These are phyloP conservation scores for Zanthoxylum bungeanum DNA, from an alignment of 345 rosid species.

Conservation along the genomic window DNA sequence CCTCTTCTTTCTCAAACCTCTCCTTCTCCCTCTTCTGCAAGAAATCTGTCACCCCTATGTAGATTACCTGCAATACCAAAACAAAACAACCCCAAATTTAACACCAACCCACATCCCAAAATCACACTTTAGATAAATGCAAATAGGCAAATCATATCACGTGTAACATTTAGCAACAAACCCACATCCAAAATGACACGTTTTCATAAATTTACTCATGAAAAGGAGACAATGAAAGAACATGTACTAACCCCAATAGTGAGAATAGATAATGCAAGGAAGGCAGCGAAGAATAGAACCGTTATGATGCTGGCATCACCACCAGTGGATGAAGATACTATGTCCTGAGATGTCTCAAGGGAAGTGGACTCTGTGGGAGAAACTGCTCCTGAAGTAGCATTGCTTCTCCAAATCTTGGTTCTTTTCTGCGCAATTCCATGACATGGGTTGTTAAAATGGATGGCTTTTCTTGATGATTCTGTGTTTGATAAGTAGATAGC, in stretches of 20 bases:
- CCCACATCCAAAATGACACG: constrained; percentile 25
- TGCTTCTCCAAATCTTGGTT: constrained; percentile 35
- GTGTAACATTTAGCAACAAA: no score
- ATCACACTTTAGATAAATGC: constrained; percentile 16
- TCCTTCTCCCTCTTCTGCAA: constrained; percentile 69
- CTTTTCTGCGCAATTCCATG: constrained; percentile 14
- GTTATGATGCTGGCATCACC: constrained; percentile 50
- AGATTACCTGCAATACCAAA: constrained; percentile 52
- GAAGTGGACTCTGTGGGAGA: constrained; percentile 28
- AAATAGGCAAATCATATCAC: no score
- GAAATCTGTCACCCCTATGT: constrained; percentile 69
- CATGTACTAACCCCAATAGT: constrained; percentile 61
- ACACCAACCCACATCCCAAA: constrained; percentile 22
- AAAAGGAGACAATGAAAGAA: no score
- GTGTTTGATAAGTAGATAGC: neutral
- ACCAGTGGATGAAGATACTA: constrained; percentile 30
- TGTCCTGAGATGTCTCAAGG: constrained; percentile 35
- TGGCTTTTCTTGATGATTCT: constrained; percentile 13
- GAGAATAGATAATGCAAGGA: constrained; percentile 57
- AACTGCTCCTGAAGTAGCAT: constrained; percentile 47
- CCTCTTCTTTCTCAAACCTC: constrained; percentile 70
- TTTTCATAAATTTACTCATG: neutral
- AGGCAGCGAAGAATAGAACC: constrained; percentile 59
- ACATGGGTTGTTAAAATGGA: constrained; percentile 16
- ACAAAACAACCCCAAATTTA: neutral